Evolutionary conservation across 1,139 yeast genomes (phyloP), one percentile per base, ranked within the genome.

Genomic region (Pichia sp.): DNA sequence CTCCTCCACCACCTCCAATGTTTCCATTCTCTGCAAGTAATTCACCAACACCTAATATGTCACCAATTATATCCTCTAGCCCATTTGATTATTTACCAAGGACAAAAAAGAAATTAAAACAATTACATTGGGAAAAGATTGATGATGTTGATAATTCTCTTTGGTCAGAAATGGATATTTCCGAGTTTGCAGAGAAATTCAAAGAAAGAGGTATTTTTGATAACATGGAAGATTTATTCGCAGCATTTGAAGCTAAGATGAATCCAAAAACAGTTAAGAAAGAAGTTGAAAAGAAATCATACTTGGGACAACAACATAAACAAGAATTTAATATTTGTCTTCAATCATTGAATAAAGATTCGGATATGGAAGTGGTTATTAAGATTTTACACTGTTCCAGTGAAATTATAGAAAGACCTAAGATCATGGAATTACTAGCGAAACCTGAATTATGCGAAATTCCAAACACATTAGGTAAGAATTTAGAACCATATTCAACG

Each of bases 321-420:
- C 92, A 84, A 62, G 95, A 87, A 59, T 88, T 92, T 69, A 97
- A 96, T 39, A 92, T 92, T 61, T 89, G 90, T 59, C 69, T 92
- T 50, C 97, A 92, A 62, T 77, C 84, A 74, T 87, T 82, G 68
- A 76, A 88, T 3, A 72, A 70, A 52, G 60, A 77, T 46, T 61
- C 80, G 2, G 95, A 83, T 18, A 79, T 75, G 9, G 83, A 77
- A 30, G 73, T 92, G 43, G 79, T 88, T 3, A 45, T 55, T 13
- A 84, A 82, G 61, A 80, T 92, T 1, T 68, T 92, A 43, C 72
- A 70, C 25, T 92, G 98, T 66, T 85, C 85, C 50, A 68, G 69
- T 20, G 92, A 85, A 13, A 77, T 90, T 18, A 55, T 88, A 42
- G 76, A 74, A 36, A 88, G 84, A 56, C 64, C 74, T 7, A 85